Percentiles rank a stretch among this genome's conserved stretches.
Evolutionary conservation across 1,284 basidiomycete genomes (phyloP).

Genomic region (Sanghuangporus sanghuang): DNA sequence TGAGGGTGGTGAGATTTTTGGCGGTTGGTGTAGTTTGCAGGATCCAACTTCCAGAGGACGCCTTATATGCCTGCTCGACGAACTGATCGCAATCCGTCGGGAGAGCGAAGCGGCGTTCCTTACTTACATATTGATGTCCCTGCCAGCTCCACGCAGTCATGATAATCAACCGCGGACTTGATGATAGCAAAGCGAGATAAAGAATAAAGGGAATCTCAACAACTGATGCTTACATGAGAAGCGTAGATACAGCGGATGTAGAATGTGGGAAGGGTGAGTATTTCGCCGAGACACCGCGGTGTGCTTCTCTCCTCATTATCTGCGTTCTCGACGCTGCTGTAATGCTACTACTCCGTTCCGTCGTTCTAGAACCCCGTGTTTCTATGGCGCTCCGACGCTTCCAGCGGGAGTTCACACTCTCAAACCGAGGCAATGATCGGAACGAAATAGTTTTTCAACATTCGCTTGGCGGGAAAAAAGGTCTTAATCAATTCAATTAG

Average conservation of each 20-base stretch:
- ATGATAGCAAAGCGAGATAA: neutral
- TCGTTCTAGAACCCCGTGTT: neutral
- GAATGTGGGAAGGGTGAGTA: neutral
- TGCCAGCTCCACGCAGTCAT: neutral
- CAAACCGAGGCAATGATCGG: too few species aligned
- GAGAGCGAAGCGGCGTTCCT: slow-evolving; percentile 6
- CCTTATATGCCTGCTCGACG: neutral
- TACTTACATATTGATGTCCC: neutral
- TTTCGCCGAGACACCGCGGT: neutral
- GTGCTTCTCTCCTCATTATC: neutral
- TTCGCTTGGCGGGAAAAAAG: too few species aligned
- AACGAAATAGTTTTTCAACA: too few species aligned
- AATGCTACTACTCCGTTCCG: neutral
- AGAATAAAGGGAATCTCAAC: neutral
- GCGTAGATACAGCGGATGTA: slow-evolving; percentile 9
- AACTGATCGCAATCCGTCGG: neutral
- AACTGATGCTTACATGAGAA: neutral
- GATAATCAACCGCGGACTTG: slow-evolving; percentile 1
- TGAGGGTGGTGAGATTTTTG: neutral
- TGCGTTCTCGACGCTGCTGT: neutral
- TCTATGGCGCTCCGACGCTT: too few species aligned
- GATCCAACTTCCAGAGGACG: neutral
- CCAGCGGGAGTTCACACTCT: too few species aligned
- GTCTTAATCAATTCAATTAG: too few species aligned
- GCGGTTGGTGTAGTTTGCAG: neutral